Conservation (phyloP, 345 rosid genomes). For the Brassica rapa region DNA sequence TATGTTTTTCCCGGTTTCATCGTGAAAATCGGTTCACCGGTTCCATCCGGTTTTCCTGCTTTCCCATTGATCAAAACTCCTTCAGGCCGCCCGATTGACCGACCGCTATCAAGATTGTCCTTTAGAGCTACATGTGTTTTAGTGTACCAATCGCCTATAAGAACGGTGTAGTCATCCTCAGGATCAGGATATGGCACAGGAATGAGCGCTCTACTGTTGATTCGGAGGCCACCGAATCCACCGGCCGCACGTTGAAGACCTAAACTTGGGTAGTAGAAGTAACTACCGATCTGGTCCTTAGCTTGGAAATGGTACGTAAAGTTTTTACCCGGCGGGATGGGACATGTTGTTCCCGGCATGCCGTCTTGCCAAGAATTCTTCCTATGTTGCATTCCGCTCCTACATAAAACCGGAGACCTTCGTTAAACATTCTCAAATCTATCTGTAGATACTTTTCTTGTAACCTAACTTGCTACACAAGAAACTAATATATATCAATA, state of each 20-base stretch:
- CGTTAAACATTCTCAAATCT: background rate
- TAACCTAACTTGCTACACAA: background rate
- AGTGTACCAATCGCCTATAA: constrained; percentile 79
- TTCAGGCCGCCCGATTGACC: constrained; percentile 45
- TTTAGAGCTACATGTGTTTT: constrained; percentile 48
- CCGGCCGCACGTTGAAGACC: constrained; percentile 87
- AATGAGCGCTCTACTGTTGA: constrained; percentile 68
- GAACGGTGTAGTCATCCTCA: constrained; percentile 66
- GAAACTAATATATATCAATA: background rate
- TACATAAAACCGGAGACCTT: constrained; percentile 21
- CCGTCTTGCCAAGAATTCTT: constrained; percentile 88
- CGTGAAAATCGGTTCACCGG: constrained; percentile 46
- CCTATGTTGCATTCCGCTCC: constrained; percentile 86
- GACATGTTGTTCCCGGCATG: constrained; percentile 78
- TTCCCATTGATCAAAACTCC: constrained; percentile 60
- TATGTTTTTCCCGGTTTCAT: constrained; percentile 66
- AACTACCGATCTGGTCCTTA: constrained; percentile 86
- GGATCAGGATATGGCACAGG: constrained; percentile 78
- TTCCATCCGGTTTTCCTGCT: constrained; percentile 37
- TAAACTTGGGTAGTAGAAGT: constrained; percentile 81
- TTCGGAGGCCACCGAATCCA: constrained; percentile 71
- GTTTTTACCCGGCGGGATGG: constrained; percentile 77
- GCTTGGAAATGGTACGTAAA: constrained; percentile 74
- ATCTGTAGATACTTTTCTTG: background rate
- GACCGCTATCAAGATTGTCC: constrained; percentile 46